These are phyloP conservation scores for Tritrichomonas musculus DNA, from an alignment of 208 protist species.

Conservation along the genomic window DNA sequence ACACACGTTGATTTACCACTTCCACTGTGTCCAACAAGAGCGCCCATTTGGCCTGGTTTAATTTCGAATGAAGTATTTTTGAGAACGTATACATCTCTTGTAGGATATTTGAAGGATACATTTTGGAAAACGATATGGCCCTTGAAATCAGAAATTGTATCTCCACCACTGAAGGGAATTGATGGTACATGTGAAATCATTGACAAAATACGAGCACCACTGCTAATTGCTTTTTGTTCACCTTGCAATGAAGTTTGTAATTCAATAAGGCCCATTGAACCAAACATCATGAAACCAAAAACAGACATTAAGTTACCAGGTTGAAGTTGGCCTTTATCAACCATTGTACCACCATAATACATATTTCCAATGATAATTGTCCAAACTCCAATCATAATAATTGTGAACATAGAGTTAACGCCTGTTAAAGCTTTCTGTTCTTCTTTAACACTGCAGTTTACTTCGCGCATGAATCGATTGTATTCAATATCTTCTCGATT, in stretches of 20 bases:
- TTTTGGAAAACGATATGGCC: neutral
- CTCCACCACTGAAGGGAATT: neutral
- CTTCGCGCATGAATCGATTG: neutral
- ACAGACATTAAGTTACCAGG: neutral
- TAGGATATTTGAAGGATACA: too few species aligned
- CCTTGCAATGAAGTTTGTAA: neutral
- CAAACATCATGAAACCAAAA: neutral
- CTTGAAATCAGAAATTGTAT: neutral
- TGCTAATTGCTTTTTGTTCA: too few species aligned
- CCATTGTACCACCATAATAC: neutral
- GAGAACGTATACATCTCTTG: neutral
- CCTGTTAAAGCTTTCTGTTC: neutral
- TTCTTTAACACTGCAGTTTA: neutral
- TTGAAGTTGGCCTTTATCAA: neutral
- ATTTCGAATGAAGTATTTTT: constrained; percentile 38
- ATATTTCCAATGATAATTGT: neutral
- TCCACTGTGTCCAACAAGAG: constrained; percentile 40
- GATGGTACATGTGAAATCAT: neutral
- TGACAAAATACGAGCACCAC: neutral
- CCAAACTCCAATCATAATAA: neutral
- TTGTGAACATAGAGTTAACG: neutral
- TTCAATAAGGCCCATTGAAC: neutral
- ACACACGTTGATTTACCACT: constrained; percentile 45
- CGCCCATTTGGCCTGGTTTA: constrained; percentile 32
- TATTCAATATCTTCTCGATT: neutral